Conservation (phyloP, 2,329 filamentous ascomycete species). For the Fusarium nygamai region DNA sequence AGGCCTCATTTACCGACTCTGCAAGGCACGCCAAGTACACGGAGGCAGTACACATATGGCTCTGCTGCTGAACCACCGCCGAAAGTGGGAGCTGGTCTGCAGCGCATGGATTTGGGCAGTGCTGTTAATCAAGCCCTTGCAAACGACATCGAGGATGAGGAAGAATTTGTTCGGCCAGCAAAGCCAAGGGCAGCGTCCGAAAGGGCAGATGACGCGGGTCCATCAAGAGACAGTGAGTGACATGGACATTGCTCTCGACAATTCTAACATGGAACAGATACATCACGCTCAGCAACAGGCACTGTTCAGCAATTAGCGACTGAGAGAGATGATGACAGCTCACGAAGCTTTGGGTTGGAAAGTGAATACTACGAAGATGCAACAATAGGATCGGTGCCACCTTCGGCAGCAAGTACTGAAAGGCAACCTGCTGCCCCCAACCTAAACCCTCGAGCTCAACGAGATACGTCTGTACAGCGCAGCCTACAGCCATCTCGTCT, state of each 20-base stretch:
- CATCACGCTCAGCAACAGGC: neutral
- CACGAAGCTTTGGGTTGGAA: conserved; percentile 50
- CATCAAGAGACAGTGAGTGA: conserved; percentile 29
- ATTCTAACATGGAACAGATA: conserved; percentile 15
- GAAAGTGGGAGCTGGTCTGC: conserved; percentile 34
- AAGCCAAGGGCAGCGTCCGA: conserved; percentile 1
- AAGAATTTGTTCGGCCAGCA: conserved; percentile 26
- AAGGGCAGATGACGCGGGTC: conserved; percentile 35
- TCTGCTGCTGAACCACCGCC: conserved; percentile 49
- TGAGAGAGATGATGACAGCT: conserved; percentile 46
- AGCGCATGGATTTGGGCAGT: conserved; percentile 41
- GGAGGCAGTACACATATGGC: conserved; percentile 53
- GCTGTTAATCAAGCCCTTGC: conserved; percentile 46
- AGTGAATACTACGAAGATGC: conserved; percentile 51
- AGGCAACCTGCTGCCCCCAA: neutral
- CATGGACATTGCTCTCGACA: neutral
- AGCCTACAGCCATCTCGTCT: neutral
- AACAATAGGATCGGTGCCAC: conserved; percentile 48
- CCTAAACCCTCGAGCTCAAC: neutral
- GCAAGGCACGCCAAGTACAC: conserved; percentile 48
- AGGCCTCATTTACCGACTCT: conserved; percentile 39
- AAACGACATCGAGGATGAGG: conserved; percentile 28
- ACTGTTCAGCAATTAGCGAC: conserved; percentile 2
- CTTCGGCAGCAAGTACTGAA: conserved; percentile 1
- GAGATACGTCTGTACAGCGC: neutral